Conservation (phyloP, 345 rosid genomes). For the Crucihimalaya himalaica region DNA sequence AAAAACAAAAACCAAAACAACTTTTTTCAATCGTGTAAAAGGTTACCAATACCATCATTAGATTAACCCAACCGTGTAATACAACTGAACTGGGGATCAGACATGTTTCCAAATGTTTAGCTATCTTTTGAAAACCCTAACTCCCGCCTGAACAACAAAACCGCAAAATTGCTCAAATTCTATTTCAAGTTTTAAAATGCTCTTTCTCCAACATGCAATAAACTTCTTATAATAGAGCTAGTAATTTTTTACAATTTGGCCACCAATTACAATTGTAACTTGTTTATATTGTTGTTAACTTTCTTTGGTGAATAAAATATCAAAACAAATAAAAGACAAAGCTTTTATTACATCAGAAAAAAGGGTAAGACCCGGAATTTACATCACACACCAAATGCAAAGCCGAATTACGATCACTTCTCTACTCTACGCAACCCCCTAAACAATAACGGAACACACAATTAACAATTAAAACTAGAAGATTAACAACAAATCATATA, state of each 20-base stretch:
- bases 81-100: not conserved
- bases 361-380: not conserved
- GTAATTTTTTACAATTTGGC: too few relatives aligned
- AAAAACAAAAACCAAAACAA: not conserved
- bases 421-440: not conserved
- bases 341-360: not conserved
- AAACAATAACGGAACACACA: not conserved
- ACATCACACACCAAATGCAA: not conserved
- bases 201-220: not conserved
- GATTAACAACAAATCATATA: too few relatives aligned
- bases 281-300: too few relatives aligned
- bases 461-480: not conserved
- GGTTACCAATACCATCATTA: not conserved
- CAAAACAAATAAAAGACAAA: not conserved
- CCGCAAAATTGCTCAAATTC: not conserved
- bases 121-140: slow-evolving; percentile 3
- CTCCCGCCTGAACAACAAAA: slow-evolving; percentile 14
- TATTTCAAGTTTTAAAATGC: not conserved
- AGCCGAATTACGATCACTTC: slow-evolving; percentile 12
- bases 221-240: not conserved
- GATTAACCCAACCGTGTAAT: not conserved
- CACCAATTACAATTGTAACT: too few relatives aligned
- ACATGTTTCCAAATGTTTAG: not conserved
- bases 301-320: not conserved
- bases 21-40: not conserved